Evolutionary conservation across 108 stramenopile genomes (phyloP), one percentile per base, ranked within the genome.

Genomic region (Skeletonema grethae): DNA sequence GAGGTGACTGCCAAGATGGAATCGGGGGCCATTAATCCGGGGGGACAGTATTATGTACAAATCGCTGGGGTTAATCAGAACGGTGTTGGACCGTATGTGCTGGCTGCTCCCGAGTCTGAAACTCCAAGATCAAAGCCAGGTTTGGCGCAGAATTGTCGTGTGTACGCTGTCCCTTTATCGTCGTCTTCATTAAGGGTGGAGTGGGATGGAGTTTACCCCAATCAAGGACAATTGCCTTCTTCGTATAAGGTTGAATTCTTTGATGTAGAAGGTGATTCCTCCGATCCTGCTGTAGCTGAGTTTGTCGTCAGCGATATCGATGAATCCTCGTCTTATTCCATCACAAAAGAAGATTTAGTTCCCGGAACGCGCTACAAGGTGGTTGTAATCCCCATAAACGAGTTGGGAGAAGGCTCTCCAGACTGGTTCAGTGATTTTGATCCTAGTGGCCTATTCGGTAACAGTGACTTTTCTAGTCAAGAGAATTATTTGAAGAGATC

Each of bases 31-130:
- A 15, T 89, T 15, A 32, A 50, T 32, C 82, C 88, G 2, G 94
- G 94, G 1, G 60, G 73, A 41, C 55, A 70, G 20, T 93, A 90
- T 75, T 90, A 85, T 59, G 84, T 93, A 39, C 80, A 90, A 25
- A 60, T 93, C 18, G 74, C 82, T 9, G 90, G 91, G 3, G 45
- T 82, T 7, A 95, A 90, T 76, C 30, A 61, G 8, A 66, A 83
- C 11, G 86, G 86, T 43, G 58, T 63, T 25, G 87, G 89, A 36
- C 73, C 77, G 11, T 71, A 48, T 36, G 68, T 70, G 22, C 43
- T 56, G 11, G 24, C 61, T 10, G 20, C 18, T 16, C 72, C 75
- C 22, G 65, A 50, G 35, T 34, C 67, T 32, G 69, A 82, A 70
- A 67, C 59, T 11, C 83, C 86, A 43, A 75, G 55, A 67, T 84